phyloP scores from a whole-genome alignment of 202 grass and related monocot species.

The Zoysia matrella region DNA sequence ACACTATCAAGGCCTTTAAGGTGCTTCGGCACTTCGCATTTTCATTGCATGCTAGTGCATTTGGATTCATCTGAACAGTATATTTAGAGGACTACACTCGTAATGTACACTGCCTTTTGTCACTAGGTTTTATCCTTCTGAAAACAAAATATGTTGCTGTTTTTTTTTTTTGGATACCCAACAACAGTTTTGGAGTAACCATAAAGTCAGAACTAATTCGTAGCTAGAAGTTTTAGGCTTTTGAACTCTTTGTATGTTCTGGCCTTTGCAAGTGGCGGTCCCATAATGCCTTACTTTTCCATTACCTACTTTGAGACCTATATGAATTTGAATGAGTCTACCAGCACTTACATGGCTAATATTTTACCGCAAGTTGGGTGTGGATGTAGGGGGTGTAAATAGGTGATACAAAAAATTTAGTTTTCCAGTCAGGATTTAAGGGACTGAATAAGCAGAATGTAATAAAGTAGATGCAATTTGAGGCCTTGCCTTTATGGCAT shows the following conservation, averaged over 20 bases:
- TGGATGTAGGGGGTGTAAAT: not conserved
- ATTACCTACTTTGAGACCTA: conserved; percentile 10
- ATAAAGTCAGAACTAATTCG: conserved; percentile 12
- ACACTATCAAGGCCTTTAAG: not conserved
- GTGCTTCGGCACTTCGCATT: not conserved
- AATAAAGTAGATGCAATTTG: not conserved
- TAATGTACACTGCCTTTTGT: conserved; percentile 12
- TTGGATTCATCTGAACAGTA: not conserved
- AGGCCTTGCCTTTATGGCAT: conserved; percentile 5
- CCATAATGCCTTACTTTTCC: conserved; percentile 4
- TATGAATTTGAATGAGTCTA: not conserved
- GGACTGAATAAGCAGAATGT: not conserved
- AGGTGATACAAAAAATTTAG: not conserved
- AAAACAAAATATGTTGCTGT: conserved; percentile 19
- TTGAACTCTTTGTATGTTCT: not conserved
- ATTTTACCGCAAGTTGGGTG: not conserved
- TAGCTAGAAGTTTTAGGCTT: conserved; percentile 25
- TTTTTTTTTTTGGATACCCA: not conserved
- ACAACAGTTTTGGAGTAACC: not conserved
- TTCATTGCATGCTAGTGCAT: not conserved
- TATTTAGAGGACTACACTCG: not conserved
- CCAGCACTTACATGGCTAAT: conserved; percentile 9
- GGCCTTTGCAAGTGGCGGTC: not conserved
- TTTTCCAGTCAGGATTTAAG: not conserved
- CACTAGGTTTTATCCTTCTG: not conserved